Conservation (phyloP, 768 basidiomycete genomes). For the Dictyophora rubrovolvata region DNA sequence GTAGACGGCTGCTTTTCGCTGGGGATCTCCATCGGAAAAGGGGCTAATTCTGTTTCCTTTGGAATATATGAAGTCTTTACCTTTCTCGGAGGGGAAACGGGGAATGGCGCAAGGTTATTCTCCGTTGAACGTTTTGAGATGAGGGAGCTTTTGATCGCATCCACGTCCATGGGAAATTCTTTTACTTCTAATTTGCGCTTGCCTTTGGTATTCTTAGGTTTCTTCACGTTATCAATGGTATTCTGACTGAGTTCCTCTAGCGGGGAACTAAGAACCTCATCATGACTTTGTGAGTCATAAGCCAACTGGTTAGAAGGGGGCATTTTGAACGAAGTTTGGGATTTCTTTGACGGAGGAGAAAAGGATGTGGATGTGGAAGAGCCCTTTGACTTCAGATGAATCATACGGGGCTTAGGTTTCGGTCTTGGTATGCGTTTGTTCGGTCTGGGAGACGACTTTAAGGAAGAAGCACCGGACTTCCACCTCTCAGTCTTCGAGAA, state of each 20-base stretch:
- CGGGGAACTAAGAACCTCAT: neutral
- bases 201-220: neutral
- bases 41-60: neutral
- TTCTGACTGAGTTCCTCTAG: slow-evolving; percentile 8
- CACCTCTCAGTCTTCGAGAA: neutral
- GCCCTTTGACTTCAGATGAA: neutral
- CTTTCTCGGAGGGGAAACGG: neutral
- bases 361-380: neutral
- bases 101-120: neutral
- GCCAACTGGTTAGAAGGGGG: neutral
- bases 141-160: neutral
- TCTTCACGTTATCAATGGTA: neutral
- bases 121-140: neutral
- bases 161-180: slow-evolving; percentile 5
- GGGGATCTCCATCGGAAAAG: neutral
- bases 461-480: neutral
- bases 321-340: neutral
- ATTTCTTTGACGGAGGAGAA: neutral
- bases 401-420: neutral
- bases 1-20: neutral
- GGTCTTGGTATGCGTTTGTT: neutral
- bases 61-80: neutral
- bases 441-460: neutral
- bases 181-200: neutral
- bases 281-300: neutral